A percentile compares a stretch with the other conserved stretches of the same genome.
These are phyloP conservation scores for Populus davidiana DNA, from an alignment of 345 rosid species.

Conservation along the genomic window DNA sequence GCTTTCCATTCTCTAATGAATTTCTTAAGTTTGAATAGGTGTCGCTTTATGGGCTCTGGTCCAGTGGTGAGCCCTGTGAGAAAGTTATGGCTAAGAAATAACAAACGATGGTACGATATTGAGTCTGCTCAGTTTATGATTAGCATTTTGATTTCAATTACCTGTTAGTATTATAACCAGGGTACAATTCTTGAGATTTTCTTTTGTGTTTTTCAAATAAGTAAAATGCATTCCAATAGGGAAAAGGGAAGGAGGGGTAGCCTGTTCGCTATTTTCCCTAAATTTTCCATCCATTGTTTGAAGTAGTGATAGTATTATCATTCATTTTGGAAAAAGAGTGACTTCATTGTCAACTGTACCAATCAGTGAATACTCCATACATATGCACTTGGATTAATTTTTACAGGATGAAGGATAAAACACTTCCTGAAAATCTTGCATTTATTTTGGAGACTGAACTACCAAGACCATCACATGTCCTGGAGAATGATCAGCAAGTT, in stretches of 20 bases:
- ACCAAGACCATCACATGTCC: constrained; percentile 39
- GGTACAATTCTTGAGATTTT: too few species aligned
- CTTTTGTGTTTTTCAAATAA: too few species aligned
- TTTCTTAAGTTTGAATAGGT: constrained; percentile 39
- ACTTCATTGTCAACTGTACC: neutral
- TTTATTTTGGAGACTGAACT: constrained; percentile 47
- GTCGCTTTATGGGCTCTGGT: constrained; percentile 59
- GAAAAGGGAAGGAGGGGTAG: too few species aligned
- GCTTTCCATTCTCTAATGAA: constrained; percentile 12
- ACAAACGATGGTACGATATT: constrained; percentile 49
- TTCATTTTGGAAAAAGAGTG: neutral
- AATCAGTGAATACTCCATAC: neutral
- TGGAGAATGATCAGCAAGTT: constrained; percentile 39
- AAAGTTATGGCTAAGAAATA: constrained; percentile 56
- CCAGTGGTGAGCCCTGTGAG: constrained; percentile 36
- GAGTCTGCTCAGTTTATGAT: constrained; percentile 1
- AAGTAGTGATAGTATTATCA: neutral
- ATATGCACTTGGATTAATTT: constrained; percentile 1
- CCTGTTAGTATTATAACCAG: neutral
- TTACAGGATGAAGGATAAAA: constrained; percentile 49
- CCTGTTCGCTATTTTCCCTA: neutral
- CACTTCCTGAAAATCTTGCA: constrained; percentile 54
- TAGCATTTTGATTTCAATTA: constrained; percentile 7
- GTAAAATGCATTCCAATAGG: too few species aligned
- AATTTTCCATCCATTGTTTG: neutral